Base-by-base conservation (phyloP, 2,329 filamentous ascomycete species). In the Colletotrichum chlorophyti region DNA sequence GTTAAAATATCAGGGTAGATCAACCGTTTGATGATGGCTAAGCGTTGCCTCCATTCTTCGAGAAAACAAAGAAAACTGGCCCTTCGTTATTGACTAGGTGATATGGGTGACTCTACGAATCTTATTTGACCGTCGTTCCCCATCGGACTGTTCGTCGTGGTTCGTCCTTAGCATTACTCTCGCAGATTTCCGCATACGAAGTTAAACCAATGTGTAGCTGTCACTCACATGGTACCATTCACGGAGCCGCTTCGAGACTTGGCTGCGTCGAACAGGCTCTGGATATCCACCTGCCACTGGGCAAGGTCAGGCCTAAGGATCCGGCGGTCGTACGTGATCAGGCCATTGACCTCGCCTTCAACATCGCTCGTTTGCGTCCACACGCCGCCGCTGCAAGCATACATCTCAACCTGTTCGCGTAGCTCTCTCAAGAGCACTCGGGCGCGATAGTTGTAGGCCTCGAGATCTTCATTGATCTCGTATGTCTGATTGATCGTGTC, bases 291-390 rank as follows among this genome's bases (percentile, higher is more conserved):
- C 65, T 76, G 79, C 87, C 87, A 90, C 71, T 85, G 82, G 7
- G 73, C 69, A 34, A 76, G 72, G 57, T 90, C 74, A 5, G 83
- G 80, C 1, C 88, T 76, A 29, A 87, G 68, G 0, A 88, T 57
- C 0, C 87, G 76, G 1, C 88, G 82, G 68, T 91, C 88, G 64
- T 90, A 90, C 0, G 87, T 90, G 64, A 90, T 69, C 54, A 91
- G 74, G 0, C 89, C 89, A 64, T 91, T 91, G 8, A 91, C 85
- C 68, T 91, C 89, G 5, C 88, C 88, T 68, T 91, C 88, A 0
- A 91, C 88, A 64, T 91, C 89, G 0, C 86, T 89, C 0, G 88
- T 91, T 74, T 91, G 88, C 1, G 89, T 91, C 81, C 87, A 91
- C 0, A 91, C 82, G 10, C 82, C 89, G 0, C 84, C 88, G 29